These are phyloP conservation scores for Blastobotrys elegans DNA, from an alignment of 1,139 yeast genomes.

Conservation along the genomic window DNA sequence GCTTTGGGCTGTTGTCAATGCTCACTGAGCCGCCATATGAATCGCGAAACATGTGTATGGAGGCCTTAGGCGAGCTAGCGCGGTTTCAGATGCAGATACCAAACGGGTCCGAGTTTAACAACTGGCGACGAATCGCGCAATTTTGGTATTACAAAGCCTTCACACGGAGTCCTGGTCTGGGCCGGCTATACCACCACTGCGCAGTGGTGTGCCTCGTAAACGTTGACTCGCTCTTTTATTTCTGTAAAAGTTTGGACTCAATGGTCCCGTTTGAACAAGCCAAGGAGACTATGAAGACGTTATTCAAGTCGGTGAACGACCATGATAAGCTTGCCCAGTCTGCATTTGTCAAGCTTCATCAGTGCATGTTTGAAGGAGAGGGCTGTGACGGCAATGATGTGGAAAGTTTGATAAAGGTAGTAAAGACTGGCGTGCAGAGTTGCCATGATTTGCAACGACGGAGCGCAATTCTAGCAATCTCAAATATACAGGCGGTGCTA, in stretches of 20 bases:
- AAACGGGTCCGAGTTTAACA: conserved; percentile 20
- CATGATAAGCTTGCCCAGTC: conserved; percentile 17
- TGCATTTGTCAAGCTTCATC: conserved; percentile 23
- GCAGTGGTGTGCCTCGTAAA: conserved; percentile 27
- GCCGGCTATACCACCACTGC: conserved; percentile 32
- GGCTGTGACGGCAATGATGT: not conserved
- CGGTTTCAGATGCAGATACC: conserved; percentile 27
- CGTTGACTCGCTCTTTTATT: conserved; percentile 31
- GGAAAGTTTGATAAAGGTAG: not conserved
- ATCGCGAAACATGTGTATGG: conserved; percentile 32
- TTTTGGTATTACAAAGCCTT: conserved; percentile 33
- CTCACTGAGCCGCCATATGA: conserved; percentile 32
- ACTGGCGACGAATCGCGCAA: conserved; percentile 31
- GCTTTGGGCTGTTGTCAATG: conserved; percentile 29
- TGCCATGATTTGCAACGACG: not conserved
- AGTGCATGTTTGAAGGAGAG: conserved; percentile 9
- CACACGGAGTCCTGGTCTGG: conserved; percentile 29
- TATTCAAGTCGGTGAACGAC: conserved; percentile 21
- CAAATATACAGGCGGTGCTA: conserved; percentile 28
- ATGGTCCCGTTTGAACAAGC: conserved; percentile 26
- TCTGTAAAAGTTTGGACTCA: conserved; percentile 29
- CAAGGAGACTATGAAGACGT: conserved; percentile 21
- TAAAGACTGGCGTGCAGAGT: not conserved
- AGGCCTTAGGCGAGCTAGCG: conserved; percentile 34
- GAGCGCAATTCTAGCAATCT: conserved; percentile 21